Evolutionary conservation across 108 stramenopile genomes (phyloP), one percentile per base, ranked within the genome.

Genomic region (Mayamaea pseudoterrestris): DNA sequence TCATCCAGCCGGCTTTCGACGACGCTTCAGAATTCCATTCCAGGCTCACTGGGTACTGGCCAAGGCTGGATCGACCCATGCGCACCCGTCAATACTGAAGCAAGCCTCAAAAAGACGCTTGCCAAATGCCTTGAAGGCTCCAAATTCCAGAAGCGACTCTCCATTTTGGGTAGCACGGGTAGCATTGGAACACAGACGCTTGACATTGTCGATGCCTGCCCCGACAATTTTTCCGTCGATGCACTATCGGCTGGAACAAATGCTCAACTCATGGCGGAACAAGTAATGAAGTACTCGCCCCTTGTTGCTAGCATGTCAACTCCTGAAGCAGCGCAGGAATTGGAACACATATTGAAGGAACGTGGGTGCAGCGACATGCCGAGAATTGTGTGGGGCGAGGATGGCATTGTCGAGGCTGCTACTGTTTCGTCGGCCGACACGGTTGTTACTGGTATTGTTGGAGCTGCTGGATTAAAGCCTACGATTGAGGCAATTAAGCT

Each of bases 171-270:
- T 8, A 85, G 83, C 25, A 94, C 93, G 17, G 96, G 96, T 23
- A 78, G 74, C 35, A 97, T 97, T 45, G 96, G 96, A 30, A 97
- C 96, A 13, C 96, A 97, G 61, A 97, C 96, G 0, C 73, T 97
- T 21, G 93, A 97, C 18, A 95, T 97, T 43, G 90, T 90, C 31
- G 73, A 81, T 54, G 96, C 89, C 20, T 87, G 85, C 51, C 93
- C 93, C 14, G 86, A 95, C 25, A 81, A 89, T 61, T 97, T 96
- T 60, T 78, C 68, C 28, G 89, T 94, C 7, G 87, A 91, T 42
- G 90, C 90, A 30, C 66, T 97, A 13, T 70, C 66, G 41, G 93
- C 88, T 14, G 89, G 96, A 51, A 75, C 49, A 49, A 97, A 97
- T 59, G 68, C 80, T 14, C 49, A 84, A 20, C 66, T 97, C 3